phyloP scores from a whole-genome alignment of 169 alveolate genomes.

The Cryptosporidium tyzzeri region DNA sequence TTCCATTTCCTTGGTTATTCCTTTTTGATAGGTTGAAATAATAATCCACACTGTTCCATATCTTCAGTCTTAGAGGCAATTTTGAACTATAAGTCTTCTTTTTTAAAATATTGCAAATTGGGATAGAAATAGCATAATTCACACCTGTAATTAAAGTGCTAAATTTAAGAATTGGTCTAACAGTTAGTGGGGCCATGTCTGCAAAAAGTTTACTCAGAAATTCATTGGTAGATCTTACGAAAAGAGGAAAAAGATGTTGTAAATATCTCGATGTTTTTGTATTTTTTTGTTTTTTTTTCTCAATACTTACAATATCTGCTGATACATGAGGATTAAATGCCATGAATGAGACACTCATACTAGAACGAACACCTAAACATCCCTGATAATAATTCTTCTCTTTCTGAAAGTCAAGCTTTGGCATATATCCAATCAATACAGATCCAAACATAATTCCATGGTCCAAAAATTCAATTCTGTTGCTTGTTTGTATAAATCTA shows the following conservation, averaged over 20 bases:
- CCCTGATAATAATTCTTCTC: neutral
- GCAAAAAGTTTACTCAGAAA: slow-evolving; percentile 48
- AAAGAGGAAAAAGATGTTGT: slow-evolving; percentile 65
- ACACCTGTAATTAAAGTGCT: slow-evolving; percentile 26
- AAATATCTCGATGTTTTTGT: slow-evolving; percentile 57
- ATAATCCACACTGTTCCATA: slow-evolving; percentile 19
- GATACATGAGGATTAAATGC: slow-evolving; percentile 69
- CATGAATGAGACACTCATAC: slow-evolving; percentile 34
- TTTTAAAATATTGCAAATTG: neutral
- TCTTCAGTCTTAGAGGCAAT: neutral
- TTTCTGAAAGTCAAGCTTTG: neutral
- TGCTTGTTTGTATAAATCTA: slow-evolving; percentile 35
- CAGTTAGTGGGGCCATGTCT: slow-evolving; percentile 58
- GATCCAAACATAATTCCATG: slow-evolving; percentile 74
- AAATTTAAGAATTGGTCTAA: slow-evolving; percentile 51
- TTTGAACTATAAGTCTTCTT: neutral
- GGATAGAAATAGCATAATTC: slow-evolving; percentile 62
- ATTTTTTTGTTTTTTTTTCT: slow-evolving; percentile 46
- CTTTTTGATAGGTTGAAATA: slow-evolving; percentile 14
- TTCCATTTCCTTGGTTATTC: neutral
- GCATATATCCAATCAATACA: slow-evolving; percentile 23
- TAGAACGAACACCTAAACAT: slow-evolving; percentile 12
- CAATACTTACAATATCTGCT: slow-evolving; percentile 55
- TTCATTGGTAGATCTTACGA: slow-evolving; percentile 46
- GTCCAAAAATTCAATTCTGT: slow-evolving; percentile 39